Evolutionary conservation across 257 asterid species (phyloP).

Genomic region (Vinca minor): DNA sequence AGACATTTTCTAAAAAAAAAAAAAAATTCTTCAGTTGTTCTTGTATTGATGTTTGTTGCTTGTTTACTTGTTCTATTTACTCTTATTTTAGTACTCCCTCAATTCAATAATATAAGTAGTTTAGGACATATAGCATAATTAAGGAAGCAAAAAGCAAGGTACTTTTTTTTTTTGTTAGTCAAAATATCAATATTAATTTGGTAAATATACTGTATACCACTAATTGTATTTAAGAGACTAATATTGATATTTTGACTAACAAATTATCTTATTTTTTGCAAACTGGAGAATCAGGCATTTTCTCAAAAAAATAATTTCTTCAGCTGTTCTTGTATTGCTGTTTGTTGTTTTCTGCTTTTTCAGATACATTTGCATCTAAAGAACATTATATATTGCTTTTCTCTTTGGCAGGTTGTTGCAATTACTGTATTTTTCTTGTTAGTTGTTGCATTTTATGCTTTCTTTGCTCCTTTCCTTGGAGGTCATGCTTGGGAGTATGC

Average conservation of each 20-base stretch:
- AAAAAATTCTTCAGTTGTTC: slow-evolving; percentile 1
- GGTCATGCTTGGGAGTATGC: slow-evolving; percentile 78
- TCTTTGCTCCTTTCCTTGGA: slow-evolving; percentile 94
- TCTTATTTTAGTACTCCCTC: background rate
- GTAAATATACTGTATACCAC: too few relatives aligned
- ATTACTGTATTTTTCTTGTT: slow-evolving; percentile 80
- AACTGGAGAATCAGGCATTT: too few relatives aligned
- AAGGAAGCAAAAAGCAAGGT: too few relatives aligned
- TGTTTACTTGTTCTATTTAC: background rate
- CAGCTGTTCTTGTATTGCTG: too few relatives aligned
- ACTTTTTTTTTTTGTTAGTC: too few relatives aligned
- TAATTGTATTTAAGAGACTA: too few relatives aligned
- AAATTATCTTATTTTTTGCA: too few relatives aligned
- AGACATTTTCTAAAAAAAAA: slow-evolving; percentile 10
- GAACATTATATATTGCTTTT: background rate
- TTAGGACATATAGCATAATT: too few relatives aligned
- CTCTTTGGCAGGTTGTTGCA: slow-evolving; percentile 65
- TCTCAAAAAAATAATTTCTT: too few relatives aligned
- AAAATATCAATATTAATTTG: too few relatives aligned
- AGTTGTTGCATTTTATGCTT: slow-evolving; percentile 89
- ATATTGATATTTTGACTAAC: too few relatives aligned
- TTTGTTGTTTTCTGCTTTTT: background rate
- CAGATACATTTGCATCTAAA: background rate
- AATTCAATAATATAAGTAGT: too few relatives aligned
- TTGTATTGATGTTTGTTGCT: background rate